Base-by-base conservation (phyloP, 129 eudicot genomes). In the Gnaphalium uliginosum region DNA sequence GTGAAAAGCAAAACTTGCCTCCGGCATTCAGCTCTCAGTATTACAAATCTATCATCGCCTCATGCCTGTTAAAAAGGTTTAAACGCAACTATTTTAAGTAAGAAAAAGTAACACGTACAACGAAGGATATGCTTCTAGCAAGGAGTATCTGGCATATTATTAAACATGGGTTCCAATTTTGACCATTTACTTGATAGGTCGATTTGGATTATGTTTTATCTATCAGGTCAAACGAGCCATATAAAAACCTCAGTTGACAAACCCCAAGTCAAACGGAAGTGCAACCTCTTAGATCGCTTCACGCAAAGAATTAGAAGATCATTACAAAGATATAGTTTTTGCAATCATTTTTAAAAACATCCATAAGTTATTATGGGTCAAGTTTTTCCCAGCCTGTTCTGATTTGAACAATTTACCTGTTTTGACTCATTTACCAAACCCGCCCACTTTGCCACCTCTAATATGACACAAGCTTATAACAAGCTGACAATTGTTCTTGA, bases 21-120 rank as follows among this genome's bases (percentile, higher is more conserved):
- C 81, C n/a, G 2, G 65, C 29, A 59, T 24, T 23, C 14, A 24
- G 59, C 72, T 72, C 90, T 66, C 73, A 8, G 35, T n/a, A 24
- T 66, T 72, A 81, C 79, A 58, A 22, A 19, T 58, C 27, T 8
- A 59, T 58, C 69, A 26, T 76, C 70, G 67, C 81, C 81, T 86
- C 82, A 91, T 29, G 96, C 92, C 97, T 91, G 97, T 61, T 74
- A 60, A 11, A 73, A 58, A 14, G 10, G 3, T 29, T 48, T 32
- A 63, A 60, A 24, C 33, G 4, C 13, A 64, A 26, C 26, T 11
- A 59, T 0, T 3, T 24, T 22, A 59, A 22, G 18, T 22, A 1
- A 59, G 7, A 59, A 3, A 14, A 43, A 43, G 5, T 3, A 37
- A 37, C 14, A 9, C 46, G 11, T 37, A 37, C 39, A 33, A 7